Percentiles rank a stretch among this genome's conserved stretches.
These are phyloP conservation scores for Wallacemonas rigidus DNA, from an alignment of 208 protist genomes.

Conservation along the genomic window DNA sequence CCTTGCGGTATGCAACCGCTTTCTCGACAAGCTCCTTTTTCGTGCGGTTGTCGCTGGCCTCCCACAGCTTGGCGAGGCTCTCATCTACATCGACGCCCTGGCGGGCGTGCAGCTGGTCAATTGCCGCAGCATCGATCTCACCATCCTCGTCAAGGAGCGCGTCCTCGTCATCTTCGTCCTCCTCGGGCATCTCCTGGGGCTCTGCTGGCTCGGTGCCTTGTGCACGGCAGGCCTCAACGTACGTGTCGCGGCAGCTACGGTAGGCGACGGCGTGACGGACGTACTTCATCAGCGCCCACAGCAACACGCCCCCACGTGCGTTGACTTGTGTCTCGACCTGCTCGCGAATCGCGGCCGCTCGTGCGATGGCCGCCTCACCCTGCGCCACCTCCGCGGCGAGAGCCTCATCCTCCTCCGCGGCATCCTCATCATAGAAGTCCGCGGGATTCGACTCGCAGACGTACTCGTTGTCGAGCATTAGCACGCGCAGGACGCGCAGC, in stretches of 20 bases:
- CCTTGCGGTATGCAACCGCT: slow-evolving; percentile 39
- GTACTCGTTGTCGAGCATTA: slow-evolving; percentile 74
- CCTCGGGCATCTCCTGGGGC: slow-evolving; percentile 64
- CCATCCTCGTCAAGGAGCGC: slow-evolving; percentile 68
- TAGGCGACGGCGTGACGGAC: slow-evolving; percentile 60
- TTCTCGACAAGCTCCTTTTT: slow-evolving; percentile 48
- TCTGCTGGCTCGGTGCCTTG: slow-evolving; percentile 43
- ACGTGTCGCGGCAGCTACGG: slow-evolving; percentile 67
- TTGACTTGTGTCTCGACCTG: slow-evolving; percentile 52
- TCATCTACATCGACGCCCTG: slow-evolving; percentile 79
- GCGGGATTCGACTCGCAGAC: slow-evolving; percentile 50
- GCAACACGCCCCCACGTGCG: slow-evolving; percentile 54
- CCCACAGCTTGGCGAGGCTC: slow-evolving; percentile 74
- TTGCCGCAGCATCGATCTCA: slow-evolving; percentile 50
- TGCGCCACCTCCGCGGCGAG: slow-evolving; percentile 10
- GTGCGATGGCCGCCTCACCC: slow-evolving; percentile 24
- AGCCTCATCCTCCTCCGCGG: slow-evolving; percentile 37
- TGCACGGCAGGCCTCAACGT: slow-evolving; percentile 43
- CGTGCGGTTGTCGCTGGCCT: slow-evolving; percentile 46
- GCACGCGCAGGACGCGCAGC: slow-evolving; percentile 61
- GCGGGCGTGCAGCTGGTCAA: slow-evolving; percentile 46
- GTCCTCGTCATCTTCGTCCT: slow-evolving; percentile 80
- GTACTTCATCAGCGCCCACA: slow-evolving; percentile 68
- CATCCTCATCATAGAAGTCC: slow-evolving; percentile 57
- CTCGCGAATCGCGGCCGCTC: slow-evolving; percentile 30